These are phyloP conservation scores for Aspergillus texensis DNA, from an alignment of 2,329 filamentous ascomycete species.

Conservation along the genomic window DNA sequence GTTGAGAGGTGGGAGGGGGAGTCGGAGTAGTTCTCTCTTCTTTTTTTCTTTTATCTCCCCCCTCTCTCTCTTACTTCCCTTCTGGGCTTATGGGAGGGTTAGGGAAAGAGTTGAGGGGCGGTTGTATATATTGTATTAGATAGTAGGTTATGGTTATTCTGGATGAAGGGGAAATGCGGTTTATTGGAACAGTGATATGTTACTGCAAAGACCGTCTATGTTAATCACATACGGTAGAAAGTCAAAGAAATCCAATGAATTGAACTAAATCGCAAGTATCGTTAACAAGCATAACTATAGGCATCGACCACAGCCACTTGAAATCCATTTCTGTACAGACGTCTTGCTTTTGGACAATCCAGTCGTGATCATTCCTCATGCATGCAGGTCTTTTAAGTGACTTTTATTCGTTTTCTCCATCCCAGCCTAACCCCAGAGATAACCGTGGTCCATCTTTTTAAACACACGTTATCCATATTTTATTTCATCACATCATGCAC, in stretches of 20 bases:
- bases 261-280: constrained; percentile 18
- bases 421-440: not conserved
- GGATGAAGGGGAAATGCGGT: not conserved
- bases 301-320: constrained; percentile 25
- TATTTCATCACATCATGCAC: constrained; percentile 7
- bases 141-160: not conserved
- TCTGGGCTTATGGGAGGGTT: not conserved
- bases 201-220: not conserved
- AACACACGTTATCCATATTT: not conserved
- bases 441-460: constrained; percentile 1
- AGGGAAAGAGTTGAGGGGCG: not conserved
- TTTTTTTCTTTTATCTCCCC: not conserved
- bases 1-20: constrained; percentile 52
- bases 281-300: constrained; percentile 25
- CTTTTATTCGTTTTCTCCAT: constrained; percentile 2
- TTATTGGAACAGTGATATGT: not conserved
- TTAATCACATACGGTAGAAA: not conserved
- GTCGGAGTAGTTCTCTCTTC: constrained; percentile 10
- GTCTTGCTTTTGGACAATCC: constrained; percentile 26
- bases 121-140: constrained; percentile 7
- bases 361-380: constrained; percentile 32
- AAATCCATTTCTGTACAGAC: constrained; percentile 31
- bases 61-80: not conserved
- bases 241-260: constrained; percentile 5
- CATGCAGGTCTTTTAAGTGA: constrained; percentile 24